Percentiles rank a stretch among this genome's conserved stretches.
phyloP scores from a whole-genome alignment of 2,329 filamentous ascomycete genomes.

The Colletotrichum spaethianum region DNA sequence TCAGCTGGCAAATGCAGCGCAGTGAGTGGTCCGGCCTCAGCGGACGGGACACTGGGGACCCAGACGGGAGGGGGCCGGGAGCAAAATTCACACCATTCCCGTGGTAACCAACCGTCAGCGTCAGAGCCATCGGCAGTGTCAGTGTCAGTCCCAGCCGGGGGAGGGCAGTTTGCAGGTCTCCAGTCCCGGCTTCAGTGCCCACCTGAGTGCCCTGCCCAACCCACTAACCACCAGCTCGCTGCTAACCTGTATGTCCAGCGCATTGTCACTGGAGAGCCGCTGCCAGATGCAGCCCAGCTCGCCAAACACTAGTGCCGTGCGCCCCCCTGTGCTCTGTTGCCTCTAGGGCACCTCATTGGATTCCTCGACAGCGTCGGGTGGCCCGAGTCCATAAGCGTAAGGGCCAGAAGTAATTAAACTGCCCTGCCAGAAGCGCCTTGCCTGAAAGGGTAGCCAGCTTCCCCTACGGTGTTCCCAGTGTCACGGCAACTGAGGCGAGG shows the following conservation, averaged over 20 bases:
- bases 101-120: slow-evolving; percentile 31
- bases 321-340: not conserved
- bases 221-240: not conserved
- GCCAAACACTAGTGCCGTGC: not conserved
- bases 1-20: slow-evolving; percentile 13
- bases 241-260: not conserved
- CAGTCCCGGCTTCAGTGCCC: not conserved
- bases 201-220: not conserved
- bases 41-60: not conserved
- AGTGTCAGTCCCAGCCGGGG: not conserved
- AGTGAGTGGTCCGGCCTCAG: slow-evolving; percentile 15
- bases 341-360: not conserved
- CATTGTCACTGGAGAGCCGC: not conserved
- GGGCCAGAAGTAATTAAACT: not conserved
- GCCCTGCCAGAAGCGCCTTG: not conserved
- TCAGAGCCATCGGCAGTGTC: slow-evolving; percentile 2
- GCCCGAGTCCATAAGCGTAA: not conserved
- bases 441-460: slow-evolving; percentile 2
- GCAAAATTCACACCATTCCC: slow-evolving; percentile 29
- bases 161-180: not conserved
- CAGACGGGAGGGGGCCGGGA: slow-evolving; percentile 5
- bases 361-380: not conserved
- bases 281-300: not conserved
- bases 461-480: not conserved
- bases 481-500: slow-evolving; percentile 9